A percentile compares a stretch with the other conserved stretches of the same genome.
These are phyloP conservation scores for Orbilia brochopaga DNA, from an alignment of 2,329 filamentous ascomycete species.

Conservation along the genomic window DNA sequence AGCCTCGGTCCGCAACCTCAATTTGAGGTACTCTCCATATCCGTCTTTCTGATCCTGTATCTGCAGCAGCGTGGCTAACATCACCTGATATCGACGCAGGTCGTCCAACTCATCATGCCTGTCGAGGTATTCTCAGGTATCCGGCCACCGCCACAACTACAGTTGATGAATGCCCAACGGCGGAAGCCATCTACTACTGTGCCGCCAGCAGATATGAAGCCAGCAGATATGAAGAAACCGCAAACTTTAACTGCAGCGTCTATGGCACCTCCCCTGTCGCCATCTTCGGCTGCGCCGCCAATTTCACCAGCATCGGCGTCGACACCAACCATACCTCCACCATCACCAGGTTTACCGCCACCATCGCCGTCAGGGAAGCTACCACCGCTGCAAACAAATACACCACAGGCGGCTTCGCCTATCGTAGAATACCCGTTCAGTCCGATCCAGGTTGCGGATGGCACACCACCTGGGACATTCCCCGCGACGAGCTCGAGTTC, in stretches of 20 bases:
- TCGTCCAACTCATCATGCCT: constrained; percentile 78
- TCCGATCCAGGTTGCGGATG: constrained; percentile 35
- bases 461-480: constrained; percentile 27
- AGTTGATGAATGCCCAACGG: constrained; percentile 14
- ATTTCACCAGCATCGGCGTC: constrained; percentile 18
- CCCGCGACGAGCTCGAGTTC: constrained; percentile 28
- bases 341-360: neutral
- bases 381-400: constrained; percentile 41
- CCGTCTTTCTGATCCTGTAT: neutral
- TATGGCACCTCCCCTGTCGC: constrained; percentile 18
- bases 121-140: constrained; percentile 88
- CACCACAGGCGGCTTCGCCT: constrained; percentile 5
- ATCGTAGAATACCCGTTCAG: constrained; percentile 41
- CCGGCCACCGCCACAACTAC: constrained; percentile 74
- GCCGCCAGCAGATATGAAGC: constrained; percentile 5
- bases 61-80: neutral
- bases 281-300: constrained; percentile 29
- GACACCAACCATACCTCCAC: constrained; percentile 12
- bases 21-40: constrained; percentile 59
- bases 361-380: constrained; percentile 19
- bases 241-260: constrained; percentile 14
- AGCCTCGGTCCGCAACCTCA: constrained; percentile 70
- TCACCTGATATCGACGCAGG: constrained; percentile 70
- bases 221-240: constrained; percentile 26
- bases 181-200: constrained; percentile 22